phyloP scores from a whole-genome alignment of 306 rosid genomes.

The Cercis canadensis region DNA sequence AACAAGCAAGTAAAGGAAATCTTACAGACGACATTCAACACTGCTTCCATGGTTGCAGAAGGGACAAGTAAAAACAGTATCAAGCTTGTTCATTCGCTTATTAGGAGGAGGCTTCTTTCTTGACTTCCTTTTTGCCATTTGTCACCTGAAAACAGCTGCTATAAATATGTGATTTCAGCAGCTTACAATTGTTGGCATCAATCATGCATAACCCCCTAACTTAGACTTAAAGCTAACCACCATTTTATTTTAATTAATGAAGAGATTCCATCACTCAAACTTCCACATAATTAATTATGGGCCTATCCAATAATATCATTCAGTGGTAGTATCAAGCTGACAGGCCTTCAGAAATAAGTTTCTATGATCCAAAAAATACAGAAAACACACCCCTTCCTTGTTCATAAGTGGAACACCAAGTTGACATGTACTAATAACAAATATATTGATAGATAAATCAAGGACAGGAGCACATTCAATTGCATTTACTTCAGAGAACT shows the following conservation, averaged over 20 bases:
- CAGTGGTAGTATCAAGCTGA: neutral
- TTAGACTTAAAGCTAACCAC: too few relatives aligned
- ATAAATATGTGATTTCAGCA: neutral
- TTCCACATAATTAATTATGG: neutral
- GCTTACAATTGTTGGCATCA: too few relatives aligned
- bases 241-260: too few relatives aligned
- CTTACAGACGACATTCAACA: slow-evolving; percentile 72
- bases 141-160: neutral
- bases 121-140: slow-evolving; percentile 68
- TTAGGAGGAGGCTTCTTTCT: slow-evolving; percentile 66
- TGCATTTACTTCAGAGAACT: too few relatives aligned
- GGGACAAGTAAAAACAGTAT: slow-evolving; percentile 70
- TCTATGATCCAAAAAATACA: too few relatives aligned
- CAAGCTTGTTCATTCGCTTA: slow-evolving; percentile 72
- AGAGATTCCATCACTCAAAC: neutral
- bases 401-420: too few relatives aligned
- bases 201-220: too few relatives aligned
- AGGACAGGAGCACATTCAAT: too few relatives aligned
- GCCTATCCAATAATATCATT: neutral
- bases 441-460: too few relatives aligned
- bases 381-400: too few relatives aligned
- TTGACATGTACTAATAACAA: too few relatives aligned
- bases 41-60: slow-evolving; percentile 71
- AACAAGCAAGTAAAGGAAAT: neutral
- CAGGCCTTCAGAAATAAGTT: neutral